phyloP scores from a whole-genome alignment of 2,329 filamentous ascomycete species.

The Drechmeria coniospora region DNA sequence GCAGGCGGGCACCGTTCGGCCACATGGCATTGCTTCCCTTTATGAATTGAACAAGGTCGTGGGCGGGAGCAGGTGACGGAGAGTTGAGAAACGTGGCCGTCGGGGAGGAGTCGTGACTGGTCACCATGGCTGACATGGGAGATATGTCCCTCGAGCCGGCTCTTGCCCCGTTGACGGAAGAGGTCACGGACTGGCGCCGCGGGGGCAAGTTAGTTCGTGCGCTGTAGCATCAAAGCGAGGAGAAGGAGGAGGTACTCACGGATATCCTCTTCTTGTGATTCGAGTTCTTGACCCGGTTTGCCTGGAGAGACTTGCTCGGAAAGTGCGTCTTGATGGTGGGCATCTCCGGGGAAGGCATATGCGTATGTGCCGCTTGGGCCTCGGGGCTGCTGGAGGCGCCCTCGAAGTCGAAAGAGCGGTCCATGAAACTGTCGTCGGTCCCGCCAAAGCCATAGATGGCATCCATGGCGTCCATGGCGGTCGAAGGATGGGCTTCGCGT shows the following conservation, averaged over 20 bases:
- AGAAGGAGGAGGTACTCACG: constrained; percentile 17
- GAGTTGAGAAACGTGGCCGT: constrained; percentile 27
- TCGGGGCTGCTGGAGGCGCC: constrained; percentile 43
- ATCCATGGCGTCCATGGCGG: constrained; percentile 14
- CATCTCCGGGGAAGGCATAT: constrained; percentile 29
- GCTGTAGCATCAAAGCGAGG: background rate
- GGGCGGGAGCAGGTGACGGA: constrained; percentile 26
- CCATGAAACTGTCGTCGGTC: constrained; percentile 28
- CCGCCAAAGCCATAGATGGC: constrained; percentile 16
- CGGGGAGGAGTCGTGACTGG: constrained; percentile 38
- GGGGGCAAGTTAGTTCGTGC: constrained; percentile 16
- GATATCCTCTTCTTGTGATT: constrained; percentile 24
- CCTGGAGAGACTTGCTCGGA: constrained; percentile 10
- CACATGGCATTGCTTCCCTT: constrained; percentile 20
- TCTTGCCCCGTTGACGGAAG: constrained; percentile 32
- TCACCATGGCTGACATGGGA: constrained; percentile 33
- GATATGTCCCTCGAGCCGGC: constrained; percentile 37
- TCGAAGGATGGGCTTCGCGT: constrained; percentile 10
- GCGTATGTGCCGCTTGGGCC: constrained; percentile 11
- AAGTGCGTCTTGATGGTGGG: constrained; percentile 21
- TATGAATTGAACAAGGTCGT: constrained; percentile 21
- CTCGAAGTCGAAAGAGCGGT: constrained; percentile 40
- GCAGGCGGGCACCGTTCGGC: constrained; percentile 15
- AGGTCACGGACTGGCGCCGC: constrained; percentile 35
- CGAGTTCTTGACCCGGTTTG: constrained; percentile 11